Conservation (phyloP, 495 filamentous ascomycete genomes). For the Hyaloscypha variabilis region DNA sequence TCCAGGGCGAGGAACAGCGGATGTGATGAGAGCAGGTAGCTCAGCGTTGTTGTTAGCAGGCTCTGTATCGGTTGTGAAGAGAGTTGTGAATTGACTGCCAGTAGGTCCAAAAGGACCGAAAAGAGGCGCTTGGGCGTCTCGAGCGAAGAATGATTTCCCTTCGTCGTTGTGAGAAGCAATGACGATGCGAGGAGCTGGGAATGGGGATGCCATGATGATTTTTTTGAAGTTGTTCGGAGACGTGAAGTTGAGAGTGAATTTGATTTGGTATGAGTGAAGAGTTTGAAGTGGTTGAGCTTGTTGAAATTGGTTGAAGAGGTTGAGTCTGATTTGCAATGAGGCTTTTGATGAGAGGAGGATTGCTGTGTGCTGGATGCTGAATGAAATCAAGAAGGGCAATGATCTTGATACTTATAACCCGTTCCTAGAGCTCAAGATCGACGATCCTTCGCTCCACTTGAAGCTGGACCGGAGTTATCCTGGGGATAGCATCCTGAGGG, state of each 20-base stretch:
- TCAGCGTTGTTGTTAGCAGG: conserved; percentile 24
- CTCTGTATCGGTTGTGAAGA: conserved; percentile 32
- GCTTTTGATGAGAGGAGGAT: background rate
- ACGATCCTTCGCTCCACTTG: background rate
- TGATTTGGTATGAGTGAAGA: too few species aligned
- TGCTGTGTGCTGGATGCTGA: background rate
- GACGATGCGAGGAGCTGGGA: conserved; percentile 34
- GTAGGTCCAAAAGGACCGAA: conserved; percentile 38
- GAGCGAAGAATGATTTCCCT: conserved; percentile 37
- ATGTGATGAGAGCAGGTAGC: background rate
- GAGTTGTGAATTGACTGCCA: conserved; percentile 30
- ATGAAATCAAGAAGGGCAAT: background rate
- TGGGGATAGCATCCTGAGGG: background rate
- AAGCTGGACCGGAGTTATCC: background rate
- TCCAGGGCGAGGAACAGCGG: conserved; percentile 30
- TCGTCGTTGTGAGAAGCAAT: conserved; percentile 34
- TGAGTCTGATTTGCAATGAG: background rate
- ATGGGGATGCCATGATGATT: background rate
- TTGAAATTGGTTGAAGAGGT: background rate
- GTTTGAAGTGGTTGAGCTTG: too few species aligned
- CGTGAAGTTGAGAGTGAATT: too few species aligned
- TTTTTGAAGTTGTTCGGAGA: too few species aligned
- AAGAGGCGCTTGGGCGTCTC: conserved; percentile 29
- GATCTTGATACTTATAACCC: background rate
- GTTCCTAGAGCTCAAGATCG: background rate